Conservation (phyloP, 192 early-diverging fungal genomes). For the Entophlyctis luteolus region DNA sequence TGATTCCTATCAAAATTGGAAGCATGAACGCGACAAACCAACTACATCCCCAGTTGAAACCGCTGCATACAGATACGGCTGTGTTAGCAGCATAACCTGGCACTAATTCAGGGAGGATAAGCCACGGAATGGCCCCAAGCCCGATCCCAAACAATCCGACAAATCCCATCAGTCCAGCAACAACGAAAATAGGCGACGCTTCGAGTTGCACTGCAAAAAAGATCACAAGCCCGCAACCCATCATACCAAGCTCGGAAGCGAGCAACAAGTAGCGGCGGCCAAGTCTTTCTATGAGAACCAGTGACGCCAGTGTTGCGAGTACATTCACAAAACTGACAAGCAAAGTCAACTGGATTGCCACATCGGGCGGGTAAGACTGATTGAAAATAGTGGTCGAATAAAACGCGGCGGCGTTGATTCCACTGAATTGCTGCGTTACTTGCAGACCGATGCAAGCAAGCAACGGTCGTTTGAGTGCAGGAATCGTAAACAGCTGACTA, state of each 20-base stretch:
- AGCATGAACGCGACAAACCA: slow-evolving; percentile 63
- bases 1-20: slow-evolving; percentile 43
- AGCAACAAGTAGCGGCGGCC: slow-evolving; percentile 68
- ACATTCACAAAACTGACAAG: slow-evolving; percentile 58
- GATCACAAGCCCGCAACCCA: slow-evolving; percentile 58
- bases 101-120: slow-evolving; percentile 70
- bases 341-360: slow-evolving; percentile 57
- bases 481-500: slow-evolving; percentile 49
- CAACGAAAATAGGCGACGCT: slow-evolving; percentile 26
- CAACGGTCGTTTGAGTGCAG: slow-evolving; percentile 59
- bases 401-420: slow-evolving; percentile 86
- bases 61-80: slow-evolving; percentile 67
- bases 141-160: slow-evolving; percentile 77
- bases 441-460: slow-evolving; percentile 66
- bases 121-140: slow-evolving; percentile 84
- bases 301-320: slow-evolving; percentile 61
- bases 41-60: slow-evolving; percentile 67
- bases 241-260: slow-evolving; percentile 57
- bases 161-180: slow-evolving; percentile 55
- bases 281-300: slow-evolving; percentile 56
- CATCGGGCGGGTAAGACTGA: slow-evolving; percentile 46
- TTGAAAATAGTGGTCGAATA: slow-evolving; percentile 76
- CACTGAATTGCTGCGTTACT: slow-evolving; percentile 81
- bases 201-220: slow-evolving; percentile 47
- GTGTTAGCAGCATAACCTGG: slow-evolving; percentile 72